Evolutionary conservation across 2,329 filamentous ascomycete genomes (phyloP).

Genomic region (Corynespora cassiicola): DNA sequence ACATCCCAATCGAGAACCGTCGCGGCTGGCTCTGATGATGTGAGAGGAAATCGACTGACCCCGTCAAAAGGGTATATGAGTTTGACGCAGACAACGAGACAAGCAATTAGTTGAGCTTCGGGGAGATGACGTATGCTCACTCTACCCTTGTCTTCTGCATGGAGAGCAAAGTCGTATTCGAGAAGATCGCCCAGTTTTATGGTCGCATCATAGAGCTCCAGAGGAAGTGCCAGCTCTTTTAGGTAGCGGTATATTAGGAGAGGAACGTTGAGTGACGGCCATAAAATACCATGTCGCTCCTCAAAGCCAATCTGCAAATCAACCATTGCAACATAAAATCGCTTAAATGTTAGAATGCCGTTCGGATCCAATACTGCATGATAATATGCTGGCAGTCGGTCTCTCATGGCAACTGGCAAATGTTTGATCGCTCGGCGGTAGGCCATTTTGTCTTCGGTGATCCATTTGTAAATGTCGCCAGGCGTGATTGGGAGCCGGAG

Average conservation of each 20-base stretch:
- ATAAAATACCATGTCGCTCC: constrained; percentile 70
- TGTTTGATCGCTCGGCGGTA: constrained; percentile 69
- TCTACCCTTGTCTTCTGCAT: constrained; percentile 39
- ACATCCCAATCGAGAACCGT: constrained; percentile 73
- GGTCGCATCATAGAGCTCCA: constrained; percentile 69
- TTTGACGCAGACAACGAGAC: constrained; percentile 79
- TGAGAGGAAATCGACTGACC: constrained; percentile 57
- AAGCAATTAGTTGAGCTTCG: constrained; percentile 74
- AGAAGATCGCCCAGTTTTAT: constrained; percentile 62
- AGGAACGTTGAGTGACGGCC: constrained; percentile 76
- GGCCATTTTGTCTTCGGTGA: constrained; percentile 69
- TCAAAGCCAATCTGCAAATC: constrained; percentile 70
- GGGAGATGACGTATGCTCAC: constrained; percentile 54
- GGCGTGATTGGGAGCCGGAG: constrained; percentile 78
- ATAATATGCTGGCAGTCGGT: constrained; percentile 68
- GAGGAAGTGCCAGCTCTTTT: constrained; percentile 75
- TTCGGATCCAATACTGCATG: constrained; percentile 64
- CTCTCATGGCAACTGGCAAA: constrained; percentile 69
- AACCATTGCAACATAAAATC: constrained; percentile 70
- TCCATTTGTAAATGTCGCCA: constrained; percentile 74
- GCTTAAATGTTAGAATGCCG: constrained; percentile 56
- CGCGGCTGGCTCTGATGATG: constrained; percentile 62
- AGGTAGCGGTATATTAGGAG: constrained; percentile 74
- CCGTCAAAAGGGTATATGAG: constrained; percentile 77
- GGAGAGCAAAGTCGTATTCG: constrained; percentile 65